Evolutionary conservation across 2,329 filamentous ascomycete genomes (phyloP), one percentile per base, ranked within the genome.

Genomic region (Talaromyces sp.): DNA sequence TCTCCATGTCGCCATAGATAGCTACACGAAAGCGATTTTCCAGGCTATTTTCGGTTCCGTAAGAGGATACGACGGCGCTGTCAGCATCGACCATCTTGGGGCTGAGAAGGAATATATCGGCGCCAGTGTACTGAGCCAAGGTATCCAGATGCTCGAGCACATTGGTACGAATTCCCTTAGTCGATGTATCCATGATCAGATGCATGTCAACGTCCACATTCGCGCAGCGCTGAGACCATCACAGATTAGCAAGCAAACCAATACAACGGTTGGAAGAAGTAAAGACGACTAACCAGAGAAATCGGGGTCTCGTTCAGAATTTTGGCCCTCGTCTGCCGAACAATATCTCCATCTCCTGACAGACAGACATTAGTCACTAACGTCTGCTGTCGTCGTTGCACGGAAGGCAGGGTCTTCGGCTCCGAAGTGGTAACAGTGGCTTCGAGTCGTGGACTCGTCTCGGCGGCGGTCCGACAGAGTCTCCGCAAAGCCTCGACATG

Each of bases 1-100:
- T 96, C 78, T 98, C 87, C 76, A 95, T 89, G 73, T 99, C 95
- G 58, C 95, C 93, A 70, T 95, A 99, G 65, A 99, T 96, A 68
- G 91, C 90, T 63, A 97, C 89, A 71, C 93, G 88, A 81, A 96
- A 92, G 67, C 93, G 87, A 75, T 95, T 90, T 74, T 97, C 93
- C 68, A 88, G 80, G 69, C 91, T 89, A 67, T 90, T 88, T 41
- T 86, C 86, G 70, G 91, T 90, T 31, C 85, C 85, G 72, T 87
- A 86, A 65, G 90, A 91, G 52, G 89, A 89, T 64, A 89, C 81
- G 46, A 87, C 84, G 59, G 89, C 86, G 51, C 89, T 87, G 67
- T 96, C 87, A 13, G 90, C 89, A 71, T 88, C 85, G 29, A 89
- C 87, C 65, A 93, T 84, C 76, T 96, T 96, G 4, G 95, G 93